These are phyloP conservation scores for Canavalia gladiata DNA, from an alignment of 306 rosid species.

Conservation along the genomic window DNA sequence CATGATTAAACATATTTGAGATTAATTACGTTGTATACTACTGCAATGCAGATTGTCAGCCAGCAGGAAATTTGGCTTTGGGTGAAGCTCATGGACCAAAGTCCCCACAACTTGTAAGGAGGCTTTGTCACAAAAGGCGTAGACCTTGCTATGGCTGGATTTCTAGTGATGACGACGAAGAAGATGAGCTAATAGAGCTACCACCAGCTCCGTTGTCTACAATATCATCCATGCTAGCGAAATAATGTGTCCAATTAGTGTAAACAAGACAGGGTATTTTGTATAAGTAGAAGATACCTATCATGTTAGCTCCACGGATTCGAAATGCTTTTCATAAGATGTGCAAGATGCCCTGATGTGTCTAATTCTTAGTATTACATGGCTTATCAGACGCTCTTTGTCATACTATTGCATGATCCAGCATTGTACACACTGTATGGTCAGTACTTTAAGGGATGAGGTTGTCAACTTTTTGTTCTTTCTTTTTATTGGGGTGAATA, in stretches of 20 bases:
- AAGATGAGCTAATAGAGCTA: constrained; percentile 29
- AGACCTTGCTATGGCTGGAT: constrained; percentile 58
- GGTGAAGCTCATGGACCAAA: constrained; percentile 19
- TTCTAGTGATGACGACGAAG: constrained; percentile 45
- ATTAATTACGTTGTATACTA: constrained; percentile 22
- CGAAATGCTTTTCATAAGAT: background rate
- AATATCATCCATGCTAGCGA: constrained; percentile 2
- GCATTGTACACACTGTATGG: too few species aligned
- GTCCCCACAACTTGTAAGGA: constrained; percentile 22
- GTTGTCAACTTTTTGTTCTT: background rate
- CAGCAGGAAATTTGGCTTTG: background rate
- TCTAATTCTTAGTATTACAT: background rate
- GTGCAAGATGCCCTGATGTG: background rate
- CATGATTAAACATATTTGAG: background rate
- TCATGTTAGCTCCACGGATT: constrained; percentile 1
- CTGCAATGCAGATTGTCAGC: constrained; percentile 40
- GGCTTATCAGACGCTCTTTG: background rate
- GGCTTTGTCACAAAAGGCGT: constrained; percentile 26
- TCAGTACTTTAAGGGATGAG: too few species aligned
- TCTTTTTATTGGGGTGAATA: too few species aligned
- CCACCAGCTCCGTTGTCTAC: constrained; percentile 21
- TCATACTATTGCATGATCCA: background rate
- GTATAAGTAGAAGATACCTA: constrained; percentile 5
- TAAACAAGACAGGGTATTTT: background rate
- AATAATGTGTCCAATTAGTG: constrained; percentile 27